These are phyloP conservation scores for Fusarium sp. DNA, from an alignment of 2,329 filamentous ascomycete genomes.

Conservation along the genomic window DNA sequence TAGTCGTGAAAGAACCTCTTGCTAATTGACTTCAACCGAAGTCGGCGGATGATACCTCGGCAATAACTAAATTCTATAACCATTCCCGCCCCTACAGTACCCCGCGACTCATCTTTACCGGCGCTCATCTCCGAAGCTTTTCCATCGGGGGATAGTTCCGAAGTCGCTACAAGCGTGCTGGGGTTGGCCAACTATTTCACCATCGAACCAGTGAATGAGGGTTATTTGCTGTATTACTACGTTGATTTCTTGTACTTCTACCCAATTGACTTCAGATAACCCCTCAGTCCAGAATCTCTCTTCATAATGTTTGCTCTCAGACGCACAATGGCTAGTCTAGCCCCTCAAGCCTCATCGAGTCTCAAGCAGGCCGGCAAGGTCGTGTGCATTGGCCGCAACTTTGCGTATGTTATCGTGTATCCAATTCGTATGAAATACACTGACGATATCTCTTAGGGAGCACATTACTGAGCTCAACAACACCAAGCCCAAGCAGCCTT, in stretches of 20 bases:
- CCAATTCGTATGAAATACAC: conserved; percentile 7
- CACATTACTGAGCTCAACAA: conserved; percentile 95
- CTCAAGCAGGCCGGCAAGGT: conserved; percentile 77
- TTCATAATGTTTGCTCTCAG: conserved; percentile 56
- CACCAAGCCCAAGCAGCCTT: conserved; percentile 90
- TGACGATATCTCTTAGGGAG: conserved; percentile 69
- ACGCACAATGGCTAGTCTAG: conserved; percentile 57
- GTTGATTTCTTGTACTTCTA: background rate
- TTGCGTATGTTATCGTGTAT: conserved; percentile 75
- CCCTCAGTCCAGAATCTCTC: background rate
- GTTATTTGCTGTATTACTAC: background rate
- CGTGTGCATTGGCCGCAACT: conserved; percentile 96
- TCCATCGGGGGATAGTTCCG: conserved; percentile 45
- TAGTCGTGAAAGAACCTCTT: background rate
- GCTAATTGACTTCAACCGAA: conserved; percentile 8
- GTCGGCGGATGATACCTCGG: conserved; percentile 19
- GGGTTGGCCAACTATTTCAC: conserved; percentile 15
- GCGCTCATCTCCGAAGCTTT: conserved; percentile 47
- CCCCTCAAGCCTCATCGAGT: conserved; percentile 59
- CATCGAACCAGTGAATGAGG: conserved; percentile 2
- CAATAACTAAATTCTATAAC: background rate
- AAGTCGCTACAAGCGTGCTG: conserved; percentile 23
- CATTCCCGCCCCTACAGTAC: background rate
- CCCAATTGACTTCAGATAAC: background rate
- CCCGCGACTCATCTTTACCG: conserved; percentile 22